Conservation (phyloP, 2,329 filamentous ascomycete species). For the Aspergillus calidoustus region DNA sequence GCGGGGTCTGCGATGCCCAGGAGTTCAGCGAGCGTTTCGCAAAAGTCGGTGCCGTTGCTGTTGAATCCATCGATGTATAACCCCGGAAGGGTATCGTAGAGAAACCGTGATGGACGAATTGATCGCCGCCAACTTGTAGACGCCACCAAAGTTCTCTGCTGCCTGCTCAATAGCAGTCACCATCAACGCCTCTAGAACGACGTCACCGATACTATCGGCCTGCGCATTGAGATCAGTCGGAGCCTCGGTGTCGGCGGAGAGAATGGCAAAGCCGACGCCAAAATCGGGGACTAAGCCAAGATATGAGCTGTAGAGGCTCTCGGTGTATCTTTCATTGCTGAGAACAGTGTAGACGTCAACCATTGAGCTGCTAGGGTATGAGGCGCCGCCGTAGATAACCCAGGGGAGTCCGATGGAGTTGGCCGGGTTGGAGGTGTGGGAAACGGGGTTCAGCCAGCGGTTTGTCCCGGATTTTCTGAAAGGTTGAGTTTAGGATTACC, state of each 20-base stretch:
- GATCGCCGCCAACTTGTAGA: neutral
- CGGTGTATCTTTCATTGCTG: slow-evolving; percentile 33
- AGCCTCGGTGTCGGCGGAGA: slow-evolving; percentile 30
- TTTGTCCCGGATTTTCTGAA: slow-evolving; percentile 38
- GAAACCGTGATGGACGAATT: neutral
- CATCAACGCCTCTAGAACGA: slow-evolving; percentile 32
- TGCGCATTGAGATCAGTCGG: slow-evolving; percentile 29
- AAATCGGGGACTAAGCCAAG: slow-evolving; percentile 42
- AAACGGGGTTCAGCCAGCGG: slow-evolving; percentile 48
- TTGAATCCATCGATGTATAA: slow-evolving; percentile 9
- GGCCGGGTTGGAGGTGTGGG: slow-evolving; percentile 40
- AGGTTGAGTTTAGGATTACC: slow-evolving; percentile 44
- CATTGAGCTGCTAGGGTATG: slow-evolving; percentile 28
- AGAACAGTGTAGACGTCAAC: slow-evolving; percentile 41
- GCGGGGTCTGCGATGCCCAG: neutral
- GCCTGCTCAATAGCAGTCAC: slow-evolving; percentile 8
- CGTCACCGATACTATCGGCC: slow-evolving; percentile 34
- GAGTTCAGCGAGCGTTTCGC: neutral
- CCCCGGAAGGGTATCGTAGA: neutral
- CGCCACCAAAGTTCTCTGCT: neutral
- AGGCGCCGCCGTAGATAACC: slow-evolving; percentile 40
- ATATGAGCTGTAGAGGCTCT: slow-evolving; percentile 38
- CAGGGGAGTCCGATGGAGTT: slow-evolving; percentile 44
- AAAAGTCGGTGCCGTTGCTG: slow-evolving; percentile 10
- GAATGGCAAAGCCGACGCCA: slow-evolving; percentile 40